Evolutionary conservation across 2,329 filamentous ascomycete genomes (phyloP).

Genomic region (Leptographium lundbergii): DNA sequence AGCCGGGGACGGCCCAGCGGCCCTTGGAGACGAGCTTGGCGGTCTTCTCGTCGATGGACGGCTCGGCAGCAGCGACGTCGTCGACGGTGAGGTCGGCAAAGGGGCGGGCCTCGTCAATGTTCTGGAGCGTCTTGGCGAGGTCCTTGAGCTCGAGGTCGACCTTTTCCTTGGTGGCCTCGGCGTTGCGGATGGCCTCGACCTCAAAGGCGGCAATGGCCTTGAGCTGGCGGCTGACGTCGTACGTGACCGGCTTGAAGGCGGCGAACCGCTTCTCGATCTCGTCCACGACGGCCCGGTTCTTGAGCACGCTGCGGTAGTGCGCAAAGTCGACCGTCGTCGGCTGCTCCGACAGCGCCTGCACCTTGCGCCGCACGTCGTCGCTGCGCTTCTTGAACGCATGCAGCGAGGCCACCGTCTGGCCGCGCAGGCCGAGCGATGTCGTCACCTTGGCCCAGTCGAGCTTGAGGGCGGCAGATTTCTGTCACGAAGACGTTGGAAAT

Average conservation of each 20-base stretch:
- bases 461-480: conserved; percentile 98
- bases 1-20: conserved; percentile 94
- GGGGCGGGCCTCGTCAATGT: conserved; percentile 90
- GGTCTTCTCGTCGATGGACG: conserved; percentile 96
- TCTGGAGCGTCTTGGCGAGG: conserved; percentile 86
- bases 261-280: conserved; percentile 96
- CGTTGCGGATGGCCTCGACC: conserved; percentile 91
- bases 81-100: conserved; percentile 98
- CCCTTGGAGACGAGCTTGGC: conserved; percentile 90
- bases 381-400: conserved; percentile 99
- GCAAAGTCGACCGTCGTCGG: conserved; percentile 83
- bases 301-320: conserved; percentile 81
- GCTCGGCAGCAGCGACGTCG: conserved; percentile 85
- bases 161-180: conserved; percentile 90
- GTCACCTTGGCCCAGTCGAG: conserved; percentile 97
- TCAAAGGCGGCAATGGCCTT: conserved; percentile 98
- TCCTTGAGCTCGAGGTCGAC: conserved; percentile 92
- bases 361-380: conserved; percentile 93
- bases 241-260: conserved; percentile 81
- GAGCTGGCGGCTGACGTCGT: conserved; percentile 86
- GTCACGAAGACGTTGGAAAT: conserved; percentile 28
- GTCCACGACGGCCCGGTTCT: conserved; percentile 91
- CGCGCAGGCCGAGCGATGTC: conserved; percentile 88
- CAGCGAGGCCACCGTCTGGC: conserved; percentile 82
- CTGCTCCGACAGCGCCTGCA: conserved; percentile 71